phyloP scores from a whole-genome alignment of 371 early-diverging fungal species.

The Mucor ambiguus region DNA sequence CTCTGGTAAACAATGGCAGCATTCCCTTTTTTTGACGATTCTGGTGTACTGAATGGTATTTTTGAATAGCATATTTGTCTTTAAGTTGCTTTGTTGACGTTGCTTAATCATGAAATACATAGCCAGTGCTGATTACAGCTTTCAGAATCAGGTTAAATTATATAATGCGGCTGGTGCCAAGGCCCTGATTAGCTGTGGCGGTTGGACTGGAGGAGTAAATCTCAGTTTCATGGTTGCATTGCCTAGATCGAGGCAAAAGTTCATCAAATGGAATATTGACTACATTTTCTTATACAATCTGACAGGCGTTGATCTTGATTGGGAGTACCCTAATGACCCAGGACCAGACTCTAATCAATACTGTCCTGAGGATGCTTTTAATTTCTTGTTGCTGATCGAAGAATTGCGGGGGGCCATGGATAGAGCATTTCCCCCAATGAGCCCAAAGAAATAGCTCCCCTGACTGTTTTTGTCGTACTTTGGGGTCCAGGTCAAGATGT shows the following conservation, averaged over 20 bases:
- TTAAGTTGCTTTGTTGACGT: neutral
- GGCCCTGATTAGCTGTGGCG: conserved; percentile 65
- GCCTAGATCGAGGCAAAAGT: conserved; percentile 39
- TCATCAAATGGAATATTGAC: conserved; percentile 49
- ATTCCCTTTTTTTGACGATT: conserved; percentile 15
- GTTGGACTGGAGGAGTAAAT: conserved; percentile 62
- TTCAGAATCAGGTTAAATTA: conserved; percentile 30
- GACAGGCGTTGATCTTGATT: conserved; percentile 55
- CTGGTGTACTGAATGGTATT: conserved; percentile 6
- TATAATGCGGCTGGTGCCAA: conserved; percentile 53
- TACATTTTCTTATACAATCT: conserved; percentile 49
- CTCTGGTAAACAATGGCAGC: conserved; percentile 10
- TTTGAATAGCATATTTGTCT: neutral
- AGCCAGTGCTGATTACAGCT: conserved; percentile 5
- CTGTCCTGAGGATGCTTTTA: conserved; percentile 45
- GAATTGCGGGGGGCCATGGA: conserved; percentile 65
- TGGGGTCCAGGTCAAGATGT: conserved; percentile 48
- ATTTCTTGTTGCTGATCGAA: conserved; percentile 55
- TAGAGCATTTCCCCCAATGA: conserved; percentile 36
- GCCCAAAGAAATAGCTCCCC: conserved; percentile 63
- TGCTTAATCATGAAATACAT: too few species aligned
- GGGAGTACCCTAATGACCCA: conserved; percentile 51
- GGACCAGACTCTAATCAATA: conserved; percentile 57
- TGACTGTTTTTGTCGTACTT: conserved; percentile 67
- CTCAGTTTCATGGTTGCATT: conserved; percentile 57